phyloP scores from a whole-genome alignment of 2,329 filamentous ascomycete genomes.

The Verticillium nubilum region DNA sequence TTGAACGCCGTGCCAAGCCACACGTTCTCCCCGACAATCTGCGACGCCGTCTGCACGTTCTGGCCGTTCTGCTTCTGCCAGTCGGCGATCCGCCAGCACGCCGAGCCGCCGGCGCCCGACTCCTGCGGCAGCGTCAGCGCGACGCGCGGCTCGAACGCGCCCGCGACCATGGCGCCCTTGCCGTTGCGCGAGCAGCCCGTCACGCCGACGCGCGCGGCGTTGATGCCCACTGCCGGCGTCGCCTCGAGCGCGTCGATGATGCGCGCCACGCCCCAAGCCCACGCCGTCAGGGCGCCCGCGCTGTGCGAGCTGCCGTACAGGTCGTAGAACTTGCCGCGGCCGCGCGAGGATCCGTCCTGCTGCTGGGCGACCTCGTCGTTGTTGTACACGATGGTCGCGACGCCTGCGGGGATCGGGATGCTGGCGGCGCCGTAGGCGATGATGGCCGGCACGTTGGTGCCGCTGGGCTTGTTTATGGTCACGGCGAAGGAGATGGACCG shows the following conservation, averaged over 20 bases:
- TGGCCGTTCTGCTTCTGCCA: slow-evolving; percentile 32
- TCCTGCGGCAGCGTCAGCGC: slow-evolving; percentile 44
- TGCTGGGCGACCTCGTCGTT: slow-evolving; percentile 38
- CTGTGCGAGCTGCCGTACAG: slow-evolving; percentile 38
- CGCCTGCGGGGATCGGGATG: slow-evolving; percentile 37
- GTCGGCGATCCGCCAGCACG: slow-evolving; percentile 37
- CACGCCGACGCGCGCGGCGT: slow-evolving; percentile 30
- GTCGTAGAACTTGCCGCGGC: slow-evolving; percentile 42
- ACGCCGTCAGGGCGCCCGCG: slow-evolving; percentile 41
- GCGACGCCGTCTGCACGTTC: slow-evolving; percentile 40
- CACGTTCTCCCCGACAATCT: slow-evolving; percentile 48
- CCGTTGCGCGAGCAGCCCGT: slow-evolving; percentile 47
- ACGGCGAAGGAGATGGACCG: slow-evolving; percentile 25
- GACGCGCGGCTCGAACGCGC: slow-evolving; percentile 41
- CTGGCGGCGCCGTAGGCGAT: slow-evolving; percentile 38
- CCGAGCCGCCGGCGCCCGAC: slow-evolving; percentile 41
- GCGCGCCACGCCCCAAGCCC: slow-evolving; percentile 44
- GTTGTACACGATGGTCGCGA: slow-evolving; percentile 43
- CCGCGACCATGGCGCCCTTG: slow-evolving; percentile 44
- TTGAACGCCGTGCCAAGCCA: slow-evolving; percentile 46
- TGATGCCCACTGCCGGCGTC: slow-evolving; percentile 29
- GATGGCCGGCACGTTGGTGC: slow-evolving; percentile 37
- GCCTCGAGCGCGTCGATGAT: slow-evolving; percentile 41
- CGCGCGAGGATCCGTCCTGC: slow-evolving; percentile 32
- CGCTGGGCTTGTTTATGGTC: slow-evolving; percentile 20